Percentiles rank a stretch among this genome's conserved stretches.
phyloP scores from a whole-genome alignment of 805 yeast genomes.

The Kockiozyma suomiensis region DNA sequence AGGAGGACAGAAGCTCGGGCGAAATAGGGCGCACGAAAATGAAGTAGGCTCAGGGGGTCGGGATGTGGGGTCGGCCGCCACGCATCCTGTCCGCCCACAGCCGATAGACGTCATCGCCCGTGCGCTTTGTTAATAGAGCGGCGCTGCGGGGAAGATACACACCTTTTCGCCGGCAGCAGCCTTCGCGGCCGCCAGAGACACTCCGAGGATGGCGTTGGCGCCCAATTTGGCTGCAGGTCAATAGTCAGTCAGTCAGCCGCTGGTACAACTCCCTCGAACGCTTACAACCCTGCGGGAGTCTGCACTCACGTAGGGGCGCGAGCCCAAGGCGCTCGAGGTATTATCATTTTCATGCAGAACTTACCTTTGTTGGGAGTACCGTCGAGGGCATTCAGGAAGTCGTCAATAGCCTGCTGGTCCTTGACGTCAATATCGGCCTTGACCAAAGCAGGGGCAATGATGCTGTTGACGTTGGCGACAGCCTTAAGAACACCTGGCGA shows the following conservation, averaged over 20 bases:
- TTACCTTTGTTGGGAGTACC: conserved; percentile 93
- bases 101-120: conserved; percentile 13
- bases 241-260: background rate
- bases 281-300: background rate
- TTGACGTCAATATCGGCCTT: conserved; percentile 79
- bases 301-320: background rate
- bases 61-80: conserved; percentile 1
- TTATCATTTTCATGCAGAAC: background rate
- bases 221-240: conserved; percentile 67
- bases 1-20: conserved; percentile 4
- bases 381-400: conserved; percentile 81
- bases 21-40: conserved; percentile 11
- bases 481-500: conserved; percentile 71
- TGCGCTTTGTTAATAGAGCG: background rate
- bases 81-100: background rate
- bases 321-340: background rate
- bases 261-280: conserved; percentile 10
- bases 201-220: conserved; percentile 98
- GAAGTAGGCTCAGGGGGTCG: conserved; percentile 12
- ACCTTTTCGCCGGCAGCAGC: conserved; percentile 95
- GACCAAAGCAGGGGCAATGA: conserved; percentile 92
- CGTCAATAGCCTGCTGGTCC: conserved; percentile 85
- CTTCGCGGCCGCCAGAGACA: conserved; percentile 93
- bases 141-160: background rate
- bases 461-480: conserved; percentile 90